Conservation (phyloP, 441 rosid species). For the Gossypium trilobum region DNA sequence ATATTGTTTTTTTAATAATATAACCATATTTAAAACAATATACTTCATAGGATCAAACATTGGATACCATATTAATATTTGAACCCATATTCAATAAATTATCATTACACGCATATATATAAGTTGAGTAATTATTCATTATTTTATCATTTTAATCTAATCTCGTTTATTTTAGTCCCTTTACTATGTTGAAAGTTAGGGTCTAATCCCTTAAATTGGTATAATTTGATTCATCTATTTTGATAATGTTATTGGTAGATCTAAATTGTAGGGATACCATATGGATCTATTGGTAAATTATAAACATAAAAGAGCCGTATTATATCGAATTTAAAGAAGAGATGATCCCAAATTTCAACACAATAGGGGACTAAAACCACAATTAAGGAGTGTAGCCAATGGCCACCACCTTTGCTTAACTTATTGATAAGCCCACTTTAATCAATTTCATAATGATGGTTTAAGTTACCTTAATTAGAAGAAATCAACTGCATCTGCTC, state of each 20-base stretch:
- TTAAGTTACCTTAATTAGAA: conserved; percentile 3
- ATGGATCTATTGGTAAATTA: not conserved
- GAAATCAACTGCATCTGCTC: not conserved
- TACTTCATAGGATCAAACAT: too few relatives aligned
- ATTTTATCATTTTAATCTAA: too few relatives aligned
- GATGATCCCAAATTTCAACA: not conserved
- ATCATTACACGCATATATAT: too few relatives aligned
- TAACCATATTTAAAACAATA: too few relatives aligned
- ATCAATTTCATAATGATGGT: not conserved
- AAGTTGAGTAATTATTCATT: too few relatives aligned
- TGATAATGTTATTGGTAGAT: not conserved
- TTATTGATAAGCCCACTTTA: conserved; percentile 14
- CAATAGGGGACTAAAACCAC: not conserved
- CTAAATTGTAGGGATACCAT: not conserved
- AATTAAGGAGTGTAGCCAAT: not conserved
- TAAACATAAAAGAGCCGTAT: not conserved
- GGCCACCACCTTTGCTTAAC: conserved; percentile 17
- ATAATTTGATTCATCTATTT: not conserved
- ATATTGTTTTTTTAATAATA: too few relatives aligned
- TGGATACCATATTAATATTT: too few relatives aligned
- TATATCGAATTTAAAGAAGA: not conserved
- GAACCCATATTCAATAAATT: too few relatives aligned
- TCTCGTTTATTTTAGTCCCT: not conserved
- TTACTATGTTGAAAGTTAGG: not conserved
- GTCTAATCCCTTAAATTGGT: not conserved